phyloP scores from a whole-genome alignment of 257 asterid genomes.

The Penstemon davidsonii region DNA sequence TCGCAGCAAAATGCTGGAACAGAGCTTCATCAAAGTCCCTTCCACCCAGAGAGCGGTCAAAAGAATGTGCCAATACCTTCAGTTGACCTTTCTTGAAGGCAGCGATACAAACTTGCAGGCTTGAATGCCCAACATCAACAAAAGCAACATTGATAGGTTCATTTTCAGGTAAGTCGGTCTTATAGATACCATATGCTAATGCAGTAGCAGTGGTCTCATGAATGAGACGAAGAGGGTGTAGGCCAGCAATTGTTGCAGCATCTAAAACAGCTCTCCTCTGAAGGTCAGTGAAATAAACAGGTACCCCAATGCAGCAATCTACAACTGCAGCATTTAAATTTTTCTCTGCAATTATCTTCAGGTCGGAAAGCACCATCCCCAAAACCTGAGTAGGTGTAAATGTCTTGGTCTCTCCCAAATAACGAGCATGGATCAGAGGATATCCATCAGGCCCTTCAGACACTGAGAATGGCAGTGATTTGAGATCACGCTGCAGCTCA shows the following conservation, averaged over 20 bases:
- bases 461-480: constrained; percentile 66
- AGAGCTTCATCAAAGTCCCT: constrained; percentile 93
- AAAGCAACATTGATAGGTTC: constrained; percentile 81
- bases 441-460: constrained; percentile 92
- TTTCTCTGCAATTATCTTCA: constrained; percentile 83
- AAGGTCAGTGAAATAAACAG: constrained; percentile 88
- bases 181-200: constrained; percentile 90
- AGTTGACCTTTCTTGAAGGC: constrained; percentile 95
- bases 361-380: constrained; percentile 83
- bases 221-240: constrained; percentile 85
- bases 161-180: constrained; percentile 87
- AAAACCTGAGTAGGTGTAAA: constrained; percentile 88
- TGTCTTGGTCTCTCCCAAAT: constrained; percentile 73
- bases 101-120: constrained; percentile 93
- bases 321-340: constrained; percentile 86
- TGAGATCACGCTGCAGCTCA: constrained; percentile 79
- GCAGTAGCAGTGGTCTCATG: constrained; percentile 99
- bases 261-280: constrained; percentile 92
- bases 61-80: constrained; percentile 85
- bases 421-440: constrained; percentile 75
- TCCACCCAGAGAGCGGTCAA: constrained; percentile 88
- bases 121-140: constrained; percentile 85
- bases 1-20: constrained; percentile 83
- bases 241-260: constrained; percentile 94
- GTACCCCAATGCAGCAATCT: constrained; percentile 94